phyloP scores from a whole-genome alignment of 768 basidiomycete species.

The Leccinum subgranulosum region DNA sequence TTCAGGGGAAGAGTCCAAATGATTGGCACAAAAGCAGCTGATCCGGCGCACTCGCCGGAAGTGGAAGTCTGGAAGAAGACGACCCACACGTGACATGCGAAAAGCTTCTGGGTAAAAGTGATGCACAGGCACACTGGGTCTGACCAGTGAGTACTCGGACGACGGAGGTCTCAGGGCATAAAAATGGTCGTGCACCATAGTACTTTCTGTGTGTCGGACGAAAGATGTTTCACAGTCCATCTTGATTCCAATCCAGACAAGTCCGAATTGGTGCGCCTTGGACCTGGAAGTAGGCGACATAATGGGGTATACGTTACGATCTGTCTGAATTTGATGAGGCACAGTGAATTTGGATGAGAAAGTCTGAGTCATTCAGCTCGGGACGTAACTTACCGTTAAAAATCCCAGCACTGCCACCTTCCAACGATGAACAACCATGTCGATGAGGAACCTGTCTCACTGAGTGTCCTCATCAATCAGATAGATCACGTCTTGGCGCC shows the following conservation, averaged over 20 bases:
- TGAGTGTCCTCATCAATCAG: conserved; percentile 47
- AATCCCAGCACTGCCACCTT: background rate
- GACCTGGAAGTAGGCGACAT: background rate
- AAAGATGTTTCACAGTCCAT: background rate
- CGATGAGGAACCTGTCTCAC: conserved; percentile 19
- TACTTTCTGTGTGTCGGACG: background rate
- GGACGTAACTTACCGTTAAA: no score
- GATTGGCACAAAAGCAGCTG: background rate
- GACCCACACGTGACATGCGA: background rate
- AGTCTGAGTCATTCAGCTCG: background rate
- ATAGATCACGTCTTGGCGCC: conserved; percentile 63
- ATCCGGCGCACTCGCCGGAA: background rate
- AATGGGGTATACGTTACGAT: background rate
- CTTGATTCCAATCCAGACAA: background rate
- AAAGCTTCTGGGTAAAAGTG: background rate
- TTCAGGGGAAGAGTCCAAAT: background rate
- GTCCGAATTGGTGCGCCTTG: background rate
- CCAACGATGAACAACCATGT: conserved; percentile 1
- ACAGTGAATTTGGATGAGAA: background rate
- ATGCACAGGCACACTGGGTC: background rate
- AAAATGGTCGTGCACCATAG: background rate
- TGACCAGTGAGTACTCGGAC: no score
- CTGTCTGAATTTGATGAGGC: background rate
- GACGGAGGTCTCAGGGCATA: background rate
- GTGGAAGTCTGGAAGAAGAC: background rate